These are phyloP conservation scores for Leishmania tarentolae DNA, from an alignment of 208 protist genomes.

Conservation along the genomic window DNA sequence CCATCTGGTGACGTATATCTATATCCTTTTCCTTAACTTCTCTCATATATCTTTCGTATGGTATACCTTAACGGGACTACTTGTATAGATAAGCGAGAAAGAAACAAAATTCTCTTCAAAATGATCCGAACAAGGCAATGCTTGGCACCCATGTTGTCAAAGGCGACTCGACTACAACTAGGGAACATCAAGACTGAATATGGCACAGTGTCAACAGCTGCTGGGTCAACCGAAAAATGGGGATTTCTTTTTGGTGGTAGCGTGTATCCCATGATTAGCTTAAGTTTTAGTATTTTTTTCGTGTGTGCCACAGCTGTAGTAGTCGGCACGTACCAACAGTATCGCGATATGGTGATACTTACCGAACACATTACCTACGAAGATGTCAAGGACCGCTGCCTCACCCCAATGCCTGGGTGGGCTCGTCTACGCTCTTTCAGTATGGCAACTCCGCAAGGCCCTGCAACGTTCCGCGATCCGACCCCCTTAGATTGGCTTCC, in stretches of 20 bases:
- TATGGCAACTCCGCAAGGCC: slow-evolving; percentile 69
- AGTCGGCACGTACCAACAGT: slow-evolving; percentile 77
- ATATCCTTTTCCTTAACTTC: neutral
- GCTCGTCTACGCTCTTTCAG: slow-evolving; percentile 61
- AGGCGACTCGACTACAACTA: slow-evolving; percentile 86
- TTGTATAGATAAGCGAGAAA: neutral
- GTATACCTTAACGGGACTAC: neutral
- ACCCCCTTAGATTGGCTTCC: slow-evolving; percentile 91
- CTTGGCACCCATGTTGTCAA: slow-evolving; percentile 78
- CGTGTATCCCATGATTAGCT: slow-evolving; percentile 68
- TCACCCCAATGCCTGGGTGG: slow-evolving; percentile 89
- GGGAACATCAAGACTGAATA: slow-evolving; percentile 91
- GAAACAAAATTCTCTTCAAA: neutral
- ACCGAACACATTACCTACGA: slow-evolving; percentile 88
- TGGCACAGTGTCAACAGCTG: slow-evolving; percentile 77
- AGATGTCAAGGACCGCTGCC: slow-evolving; percentile 87
- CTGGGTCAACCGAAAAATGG: slow-evolving; percentile 89
- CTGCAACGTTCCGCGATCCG: slow-evolving; percentile 79
- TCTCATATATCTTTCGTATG: slow-evolving; percentile 13
- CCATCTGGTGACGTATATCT: neutral
- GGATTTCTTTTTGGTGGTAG: slow-evolving; percentile 72
- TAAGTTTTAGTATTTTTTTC: slow-evolving; percentile 37
- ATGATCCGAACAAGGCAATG: slow-evolving; percentile 25
- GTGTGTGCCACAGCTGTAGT: slow-evolving; percentile 43
- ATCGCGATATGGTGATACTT: slow-evolving; percentile 85